Evolutionary conservation across 116 monocot genomes (phyloP).

Genomic region (Zostera marina): DNA sequence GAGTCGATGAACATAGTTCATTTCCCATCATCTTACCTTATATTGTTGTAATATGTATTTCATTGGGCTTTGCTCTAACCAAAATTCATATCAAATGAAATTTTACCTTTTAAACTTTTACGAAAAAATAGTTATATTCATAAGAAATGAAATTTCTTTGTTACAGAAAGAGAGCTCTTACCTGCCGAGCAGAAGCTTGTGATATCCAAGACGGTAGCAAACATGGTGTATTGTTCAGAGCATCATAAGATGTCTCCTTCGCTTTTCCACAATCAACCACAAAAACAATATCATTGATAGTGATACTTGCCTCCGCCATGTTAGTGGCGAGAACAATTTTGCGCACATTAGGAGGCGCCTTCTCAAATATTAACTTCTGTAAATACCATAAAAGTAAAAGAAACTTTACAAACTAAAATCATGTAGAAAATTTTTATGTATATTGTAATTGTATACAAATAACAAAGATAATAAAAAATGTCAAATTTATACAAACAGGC

Average conservation of each 20-base stretch:
- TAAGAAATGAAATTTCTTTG: no score
- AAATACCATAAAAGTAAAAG: not conserved
- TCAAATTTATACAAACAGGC: not conserved
- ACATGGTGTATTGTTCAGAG: conserved; percentile 97
- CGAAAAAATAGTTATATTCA: no score
- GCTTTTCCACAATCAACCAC: conserved; percentile 99
- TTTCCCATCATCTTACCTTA: no score
- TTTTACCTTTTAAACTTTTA: no score
- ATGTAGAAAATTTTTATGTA: not conserved
- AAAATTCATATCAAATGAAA: no score
- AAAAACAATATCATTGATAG: conserved; percentile 98
- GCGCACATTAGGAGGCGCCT: conserved; percentile 70
- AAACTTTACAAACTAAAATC: no score
- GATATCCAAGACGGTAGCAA: conserved; percentile 98
- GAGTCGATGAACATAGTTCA: no score
- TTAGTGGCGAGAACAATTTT: conserved; percentile 99
- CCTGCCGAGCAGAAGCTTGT: conserved; percentile 96
- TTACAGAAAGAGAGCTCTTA: conserved; percentile 12
- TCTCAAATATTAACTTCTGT: conserved; percentile 98
- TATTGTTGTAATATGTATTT: no score
- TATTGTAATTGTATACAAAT: not conserved
- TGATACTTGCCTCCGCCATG: conserved; percentile 99
- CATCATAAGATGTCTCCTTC: conserved; percentile 97
- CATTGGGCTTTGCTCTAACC: no score
- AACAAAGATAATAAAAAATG: not conserved